Base-by-base conservation (phyloP, 2,329 filamentous ascomycete species). In the Pyrenochaeta sp. region DNA sequence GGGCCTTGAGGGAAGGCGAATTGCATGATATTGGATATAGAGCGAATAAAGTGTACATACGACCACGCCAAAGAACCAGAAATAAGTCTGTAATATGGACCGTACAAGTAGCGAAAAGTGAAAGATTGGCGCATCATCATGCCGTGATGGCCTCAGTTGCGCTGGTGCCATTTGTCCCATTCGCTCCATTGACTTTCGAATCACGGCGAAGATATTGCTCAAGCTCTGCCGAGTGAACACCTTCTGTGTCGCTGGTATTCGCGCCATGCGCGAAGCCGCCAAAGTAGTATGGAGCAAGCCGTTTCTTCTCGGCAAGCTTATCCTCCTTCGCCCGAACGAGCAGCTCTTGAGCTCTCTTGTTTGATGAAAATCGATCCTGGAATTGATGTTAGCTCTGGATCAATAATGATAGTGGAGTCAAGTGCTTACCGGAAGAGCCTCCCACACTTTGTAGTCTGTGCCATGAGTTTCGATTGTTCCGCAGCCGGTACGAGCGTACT, bases 381-480 rank as follows among this genome's bases (percentile, higher is more conserved):
- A 22, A n/a, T 9, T 15, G 8, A n/a, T 19, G 22, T 63, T 36
- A 60, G 34, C 27, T 27, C 45, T 4, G 45, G 42, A 1, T 4
- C 24, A 22, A 30, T 10, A 19, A 50, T 25, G 32, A 13, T 19
- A 13, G 5, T 15, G 7, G 32, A 6, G 5, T 12, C 9, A 1
- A 8, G 12, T 22, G 8, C 71, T 56, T 69, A 75, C 72, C 0
- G 76, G 75, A 48, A 78, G 64, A 22, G 67, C 72, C 37, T 78
- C 73, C 76, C 76, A 78, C 13, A 77, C 76, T 48, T 71, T 77
- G 50, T 76, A 76, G 50, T 77, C 69, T 2, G 76, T 78, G 15
- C 76, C 76, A 15, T 74, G 73, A 0, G 69, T 72, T 30, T 66
- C 71, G 46, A 78, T 72, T 15, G 68, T 72, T 45, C 76, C 75